phyloP scores from a whole-genome alignment of 31 red algal genomes.

The Pterothamnion heteromorphum region DNA sequence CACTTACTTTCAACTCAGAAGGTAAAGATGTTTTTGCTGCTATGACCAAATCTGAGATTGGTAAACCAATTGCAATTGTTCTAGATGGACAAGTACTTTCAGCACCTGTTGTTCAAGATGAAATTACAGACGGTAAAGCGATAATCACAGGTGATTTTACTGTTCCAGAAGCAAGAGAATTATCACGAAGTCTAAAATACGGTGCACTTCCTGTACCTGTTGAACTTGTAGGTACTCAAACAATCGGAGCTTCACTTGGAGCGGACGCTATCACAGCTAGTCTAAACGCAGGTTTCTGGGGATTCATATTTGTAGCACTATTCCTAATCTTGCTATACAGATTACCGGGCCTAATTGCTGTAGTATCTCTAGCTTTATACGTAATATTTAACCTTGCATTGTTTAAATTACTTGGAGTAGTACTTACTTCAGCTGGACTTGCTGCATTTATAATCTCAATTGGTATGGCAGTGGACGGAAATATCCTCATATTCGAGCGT shows the following conservation, averaged over 20 bases:
- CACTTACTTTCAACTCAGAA: background rate
- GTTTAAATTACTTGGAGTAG: background rate
- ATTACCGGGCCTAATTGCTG: background rate
- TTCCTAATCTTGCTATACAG: slow-evolving; percentile 8
- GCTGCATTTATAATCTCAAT: slow-evolving; percentile 19
- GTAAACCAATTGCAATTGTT: slow-evolving; percentile 23
- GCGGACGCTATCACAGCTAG: background rate
- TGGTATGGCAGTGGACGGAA: slow-evolving; percentile 36
- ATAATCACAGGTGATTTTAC: background rate
- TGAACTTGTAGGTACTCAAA: background rate
- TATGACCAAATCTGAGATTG: background rate
- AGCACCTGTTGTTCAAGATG: background rate
- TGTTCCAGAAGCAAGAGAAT: background rate
- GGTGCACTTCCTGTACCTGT: slow-evolving; percentile 8
- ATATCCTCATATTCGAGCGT: slow-evolving; percentile 23
- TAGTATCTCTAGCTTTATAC: background rate
- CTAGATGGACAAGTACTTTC: slow-evolving; percentile 30
- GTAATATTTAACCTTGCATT: background rate
- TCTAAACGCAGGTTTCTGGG: background rate
- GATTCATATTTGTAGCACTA: background rate
- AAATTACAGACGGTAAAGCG: background rate
- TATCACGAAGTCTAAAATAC: background rate
- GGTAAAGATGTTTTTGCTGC: background rate
- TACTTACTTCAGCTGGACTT: background rate
- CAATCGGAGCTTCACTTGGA: background rate